Base-by-base conservation (phyloP, 257 asterid genomes). In the Primulina eburnea region DNA sequence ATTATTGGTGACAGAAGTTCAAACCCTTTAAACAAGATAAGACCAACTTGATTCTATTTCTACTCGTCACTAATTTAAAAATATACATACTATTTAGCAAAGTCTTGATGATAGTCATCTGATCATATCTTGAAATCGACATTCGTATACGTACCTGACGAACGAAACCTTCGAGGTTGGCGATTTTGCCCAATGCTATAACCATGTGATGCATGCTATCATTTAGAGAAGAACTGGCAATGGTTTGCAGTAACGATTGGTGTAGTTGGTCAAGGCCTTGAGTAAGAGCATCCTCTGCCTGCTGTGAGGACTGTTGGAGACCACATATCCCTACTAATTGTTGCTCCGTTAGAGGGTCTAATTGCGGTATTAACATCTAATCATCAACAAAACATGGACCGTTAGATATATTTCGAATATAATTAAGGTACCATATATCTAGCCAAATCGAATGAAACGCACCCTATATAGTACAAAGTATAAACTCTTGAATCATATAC, bases 271-370 rank as follows among this genome's bases (percentile, higher is more conserved):
- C 94, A 14, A 86, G 74, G 0, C 94, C 96, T 69, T 84, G 90
- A 14, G 90, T 76, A 0, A 90, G 79, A 8, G 87, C 90, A 16
- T 86, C 96, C 71, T 90, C 97, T 2, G 90, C 85, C 72, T 88
- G 89, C 26, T 81, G 84, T 1, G 92, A 83, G 0, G 92, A 78
- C 64, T 88, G 88, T 55, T 86, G 96, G 40, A 90, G 50, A 1
- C 78, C 84, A 58, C 78, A 86, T 7, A 90, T 82, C 4, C 82
- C 89, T 76, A 86, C 28, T 16, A 86, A 53, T 60, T 90, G 97
- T 10, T 82, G 82, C 87, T 90, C 97, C 5, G 88, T 76, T 56
- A 90, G 50, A 29, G 90, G 88, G 83, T 90, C 94, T 29, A 90
- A 71, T 32, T 85, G 84, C 37, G 64, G 62, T 58, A 83, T 9